Conservation (phyloP, 2,329 filamentous ascomycete genomes). For the Neodidymelliopsis sp. region DNA sequence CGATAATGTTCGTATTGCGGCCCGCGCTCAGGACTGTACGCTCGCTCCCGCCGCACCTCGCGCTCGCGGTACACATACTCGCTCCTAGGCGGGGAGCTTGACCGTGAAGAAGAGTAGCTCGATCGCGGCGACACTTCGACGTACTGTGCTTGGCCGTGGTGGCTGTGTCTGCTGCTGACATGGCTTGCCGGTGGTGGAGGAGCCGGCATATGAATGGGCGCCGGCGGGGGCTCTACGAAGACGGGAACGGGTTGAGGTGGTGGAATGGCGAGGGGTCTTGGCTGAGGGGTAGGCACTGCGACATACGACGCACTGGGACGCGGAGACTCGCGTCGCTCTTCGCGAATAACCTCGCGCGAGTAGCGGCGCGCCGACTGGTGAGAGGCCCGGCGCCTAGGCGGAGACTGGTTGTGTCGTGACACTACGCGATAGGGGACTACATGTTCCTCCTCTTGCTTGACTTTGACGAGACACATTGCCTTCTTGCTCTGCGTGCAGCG, state of each 20-base stretch:
- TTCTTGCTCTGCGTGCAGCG: background rate
- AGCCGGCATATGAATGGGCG: constrained; percentile 28
- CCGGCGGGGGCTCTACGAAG: constrained; percentile 47
- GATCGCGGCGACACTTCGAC: constrained; percentile 54
- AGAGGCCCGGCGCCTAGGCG: constrained; percentile 38
- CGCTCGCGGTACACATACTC: constrained; percentile 55
- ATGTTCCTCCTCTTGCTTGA: constrained; percentile 55
- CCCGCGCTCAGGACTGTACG: constrained; percentile 43
- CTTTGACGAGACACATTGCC: constrained; percentile 57
- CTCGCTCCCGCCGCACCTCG: constrained; percentile 51
- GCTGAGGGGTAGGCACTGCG: constrained; percentile 38
- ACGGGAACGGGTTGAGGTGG: constrained; percentile 52
- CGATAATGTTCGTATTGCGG: constrained; percentile 56
- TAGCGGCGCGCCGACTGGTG: constrained; percentile 36
- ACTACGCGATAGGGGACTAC: constrained; percentile 50
- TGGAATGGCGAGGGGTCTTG: constrained; percentile 43
- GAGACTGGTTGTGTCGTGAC: constrained; percentile 36
- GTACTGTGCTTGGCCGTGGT: constrained; percentile 46
- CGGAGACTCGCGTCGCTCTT: constrained; percentile 27
- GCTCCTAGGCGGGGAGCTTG: constrained; percentile 41
- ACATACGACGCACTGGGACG: constrained; percentile 42
- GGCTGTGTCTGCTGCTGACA: constrained; percentile 23
- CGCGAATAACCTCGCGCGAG: constrained; percentile 43
- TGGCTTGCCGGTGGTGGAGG: constrained; percentile 19
- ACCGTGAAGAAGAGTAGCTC: constrained; percentile 41